These are phyloP conservation scores for Notholithocarpus densiflorus DNA, from an alignment of 306 rosid genomes.

Conservation along the genomic window DNA sequence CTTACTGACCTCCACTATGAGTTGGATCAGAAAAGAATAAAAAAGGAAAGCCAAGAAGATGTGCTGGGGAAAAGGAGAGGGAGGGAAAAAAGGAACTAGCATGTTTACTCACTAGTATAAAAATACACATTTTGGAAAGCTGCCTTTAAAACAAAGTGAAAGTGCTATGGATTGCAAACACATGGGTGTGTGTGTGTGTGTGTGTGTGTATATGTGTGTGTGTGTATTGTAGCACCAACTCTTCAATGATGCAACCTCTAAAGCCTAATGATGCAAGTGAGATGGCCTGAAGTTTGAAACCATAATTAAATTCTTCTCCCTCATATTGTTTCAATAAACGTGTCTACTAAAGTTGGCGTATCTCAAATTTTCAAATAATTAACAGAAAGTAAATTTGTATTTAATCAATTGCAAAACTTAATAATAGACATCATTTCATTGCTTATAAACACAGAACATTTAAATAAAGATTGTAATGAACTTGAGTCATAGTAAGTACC, in stretches of 20 bases:
- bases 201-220: no score
- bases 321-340: background rate
- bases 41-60: no score
- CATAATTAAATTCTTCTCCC: background rate
- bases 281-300: background rate
- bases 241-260: background rate
- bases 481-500: conserved; percentile 39
- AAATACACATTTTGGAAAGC: no score
- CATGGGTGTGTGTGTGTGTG: no score
- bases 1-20: no score
- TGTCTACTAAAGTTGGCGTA: background rate
- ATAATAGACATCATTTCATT: background rate
- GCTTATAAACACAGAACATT: background rate
- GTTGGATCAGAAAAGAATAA: no score
- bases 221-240: background rate
- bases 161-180: no score
- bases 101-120: no score
- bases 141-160: no score
- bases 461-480: background rate
- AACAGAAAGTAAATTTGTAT: background rate
- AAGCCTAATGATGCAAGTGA: background rate
- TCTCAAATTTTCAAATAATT: background rate
- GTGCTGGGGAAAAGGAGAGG: no score
- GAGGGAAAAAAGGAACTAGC: no score
- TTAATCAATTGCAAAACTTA: background rate